Conservation (phyloP, 2,329 filamentous ascomycete genomes). For the Fusarium annulatum region DNA sequence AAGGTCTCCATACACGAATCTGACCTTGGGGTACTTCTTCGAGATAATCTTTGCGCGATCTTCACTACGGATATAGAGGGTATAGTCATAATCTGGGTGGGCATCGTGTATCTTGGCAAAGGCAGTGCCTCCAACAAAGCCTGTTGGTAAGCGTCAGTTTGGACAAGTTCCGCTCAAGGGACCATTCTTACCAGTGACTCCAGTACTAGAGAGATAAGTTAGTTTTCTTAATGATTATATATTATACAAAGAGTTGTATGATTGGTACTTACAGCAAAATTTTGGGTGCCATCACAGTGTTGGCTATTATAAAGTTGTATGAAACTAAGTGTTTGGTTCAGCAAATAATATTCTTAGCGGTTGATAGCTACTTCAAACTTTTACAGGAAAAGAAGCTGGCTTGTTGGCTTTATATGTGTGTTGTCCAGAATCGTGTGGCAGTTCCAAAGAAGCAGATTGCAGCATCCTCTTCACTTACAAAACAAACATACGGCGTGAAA, state of each 20-base stretch:
- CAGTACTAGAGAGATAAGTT: conserved; percentile 49
- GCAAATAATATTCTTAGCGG: accelerated
- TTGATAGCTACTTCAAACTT: neutral
- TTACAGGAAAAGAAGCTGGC: accelerated
- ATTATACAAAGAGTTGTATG: neutral
- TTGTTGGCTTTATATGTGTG: no score
- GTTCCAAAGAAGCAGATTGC: neutral
- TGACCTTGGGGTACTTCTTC: conserved; percentile 59
- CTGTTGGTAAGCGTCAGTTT: conserved; percentile 39
- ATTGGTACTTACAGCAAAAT: conserved; percentile 54
- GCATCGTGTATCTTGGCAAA: conserved; percentile 56
- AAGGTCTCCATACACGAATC: conserved; percentile 61
- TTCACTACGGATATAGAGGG: conserved; percentile 60
- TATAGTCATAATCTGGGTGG: conserved; percentile 60
- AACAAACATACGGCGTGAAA: neutral
- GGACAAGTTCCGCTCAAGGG: accelerated
- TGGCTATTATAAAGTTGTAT: neutral
- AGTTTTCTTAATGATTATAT: neutral
- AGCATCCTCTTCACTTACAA: neutral
- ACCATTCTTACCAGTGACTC: conserved; percentile 54
- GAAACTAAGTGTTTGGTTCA: neutral
- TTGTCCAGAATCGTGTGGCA: neutral
- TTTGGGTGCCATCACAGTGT: conserved; percentile 51
- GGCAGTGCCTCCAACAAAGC: conserved; percentile 65
- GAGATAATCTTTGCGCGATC: conserved; percentile 57